Percentiles rank a stretch among this genome's conserved stretches.
Evolutionary conservation across 179 eudicot genomes (phyloP).

Genomic region (Beta lomatogona): DNA sequence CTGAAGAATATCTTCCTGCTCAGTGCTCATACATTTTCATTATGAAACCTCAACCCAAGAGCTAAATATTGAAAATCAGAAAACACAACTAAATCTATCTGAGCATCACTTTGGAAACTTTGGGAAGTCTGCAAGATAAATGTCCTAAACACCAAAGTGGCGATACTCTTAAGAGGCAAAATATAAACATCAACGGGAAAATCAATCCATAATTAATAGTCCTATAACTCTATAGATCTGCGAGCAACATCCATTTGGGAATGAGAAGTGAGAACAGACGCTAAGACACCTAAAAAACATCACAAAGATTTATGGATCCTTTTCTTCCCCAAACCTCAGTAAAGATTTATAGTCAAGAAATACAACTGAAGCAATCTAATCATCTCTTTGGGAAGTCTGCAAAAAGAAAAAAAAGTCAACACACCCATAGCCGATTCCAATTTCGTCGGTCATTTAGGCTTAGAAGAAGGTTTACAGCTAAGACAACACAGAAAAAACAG

Average conservation of each 20-base stretch:
- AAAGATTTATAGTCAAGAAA: too few relatives aligned
- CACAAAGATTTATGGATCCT: too few relatives aligned
- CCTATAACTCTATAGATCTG: too few relatives aligned
- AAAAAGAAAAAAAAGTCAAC: not conserved
- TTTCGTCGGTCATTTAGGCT: not conserved
- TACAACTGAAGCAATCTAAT: not conserved
- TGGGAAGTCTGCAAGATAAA: not conserved
- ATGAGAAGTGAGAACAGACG: too few relatives aligned
- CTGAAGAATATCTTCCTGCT: not conserved
- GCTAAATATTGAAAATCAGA: not conserved
- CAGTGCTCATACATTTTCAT: not conserved
- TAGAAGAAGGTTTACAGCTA: not conserved
- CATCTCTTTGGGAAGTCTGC: not conserved
- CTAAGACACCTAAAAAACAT: too few relatives aligned
- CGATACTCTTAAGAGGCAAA: not conserved
- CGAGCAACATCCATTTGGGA: too few relatives aligned
- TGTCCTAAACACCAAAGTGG: not conserved
- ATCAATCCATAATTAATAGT: too few relatives aligned
- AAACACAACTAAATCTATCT: not conserved
- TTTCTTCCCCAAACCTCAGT: too few relatives aligned
- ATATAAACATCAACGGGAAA: not conserved
- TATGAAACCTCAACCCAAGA: not conserved
- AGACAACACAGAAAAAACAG: not conserved
- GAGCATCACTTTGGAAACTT: not conserved
- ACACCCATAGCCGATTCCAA: not conserved